These are phyloP conservation scores for Syzygium malaccense DNA, from an alignment of 441 rosid species.

Conservation along the genomic window DNA sequence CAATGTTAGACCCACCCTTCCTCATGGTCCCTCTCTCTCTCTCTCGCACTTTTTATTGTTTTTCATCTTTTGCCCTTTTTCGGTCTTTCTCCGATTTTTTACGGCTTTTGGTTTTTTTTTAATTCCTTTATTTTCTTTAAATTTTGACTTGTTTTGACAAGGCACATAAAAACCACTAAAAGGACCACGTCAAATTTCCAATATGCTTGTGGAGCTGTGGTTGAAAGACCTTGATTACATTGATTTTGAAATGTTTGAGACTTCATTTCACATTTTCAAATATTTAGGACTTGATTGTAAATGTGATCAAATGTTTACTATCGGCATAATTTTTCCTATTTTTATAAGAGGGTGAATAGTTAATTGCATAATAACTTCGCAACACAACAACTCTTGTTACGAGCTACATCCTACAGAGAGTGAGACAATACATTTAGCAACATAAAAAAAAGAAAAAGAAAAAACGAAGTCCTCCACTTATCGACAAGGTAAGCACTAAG, in stretches of 20 bases:
- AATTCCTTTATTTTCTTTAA: not conserved
- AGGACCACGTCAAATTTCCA: fast-evolving
- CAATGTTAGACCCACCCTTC: not conserved
- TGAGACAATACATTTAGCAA: not conserved
- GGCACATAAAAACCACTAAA: not conserved
- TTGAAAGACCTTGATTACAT: not conserved
- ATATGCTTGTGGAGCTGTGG: fast-evolving
- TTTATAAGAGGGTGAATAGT: not conserved
- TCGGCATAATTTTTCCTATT: not conserved
- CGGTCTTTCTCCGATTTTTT: not conserved
- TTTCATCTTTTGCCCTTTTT: not conserved
- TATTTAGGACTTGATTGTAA: not conserved
- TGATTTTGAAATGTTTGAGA: not conserved
- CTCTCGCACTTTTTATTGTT: not conserved
- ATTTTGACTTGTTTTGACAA: not conserved
- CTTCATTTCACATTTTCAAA: not conserved
- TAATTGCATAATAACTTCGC: not conserved
- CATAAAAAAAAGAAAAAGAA: not conserved
- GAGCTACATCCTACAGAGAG: not conserved
- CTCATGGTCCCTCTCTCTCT: not conserved
- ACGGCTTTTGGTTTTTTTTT: not conserved
- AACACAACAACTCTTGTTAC: not conserved
- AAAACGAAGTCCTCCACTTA: not conserved
- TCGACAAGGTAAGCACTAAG: not conserved
- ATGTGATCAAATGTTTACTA: fast-evolving